phyloP scores from a whole-genome alignment of 2,329 filamentous ascomycete genomes.

The Aspergillus tanneri region DNA sequence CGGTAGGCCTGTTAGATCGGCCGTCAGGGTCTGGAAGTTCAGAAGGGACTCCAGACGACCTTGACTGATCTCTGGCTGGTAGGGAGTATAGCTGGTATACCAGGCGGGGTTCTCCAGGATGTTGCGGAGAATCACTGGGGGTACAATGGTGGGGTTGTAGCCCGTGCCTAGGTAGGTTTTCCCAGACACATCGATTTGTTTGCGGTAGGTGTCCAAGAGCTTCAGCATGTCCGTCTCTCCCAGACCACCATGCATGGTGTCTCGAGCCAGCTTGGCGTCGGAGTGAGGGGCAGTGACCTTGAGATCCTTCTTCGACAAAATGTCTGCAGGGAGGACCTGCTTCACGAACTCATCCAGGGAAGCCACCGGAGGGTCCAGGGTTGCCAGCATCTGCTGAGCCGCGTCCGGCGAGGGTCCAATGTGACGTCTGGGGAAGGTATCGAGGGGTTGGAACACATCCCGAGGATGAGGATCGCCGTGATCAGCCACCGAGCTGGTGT shows the following conservation, averaged over 20 bases:
- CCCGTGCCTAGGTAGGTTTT: conserved; percentile 77
- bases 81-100: conserved; percentile 98
- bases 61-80: conserved; percentile 96
- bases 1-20: conserved; percentile 79
- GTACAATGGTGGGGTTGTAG: conserved; percentile 83
- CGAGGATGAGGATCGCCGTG: conserved; percentile 57
- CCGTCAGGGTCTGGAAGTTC: conserved; percentile 93
- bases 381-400: conserved; percentile 74
- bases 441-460: conserved; percentile 48
- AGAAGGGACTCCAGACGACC: conserved; percentile 86
- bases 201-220: conserved; percentile 41
- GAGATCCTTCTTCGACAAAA: conserved; percentile 67
- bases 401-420: conserved; percentile 76
- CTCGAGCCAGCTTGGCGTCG: conserved; percentile 42
- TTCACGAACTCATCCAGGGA: conserved; percentile 79
- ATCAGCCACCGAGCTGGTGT: conserved; percentile 87
- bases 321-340: conserved; percentile 78
- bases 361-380: conserved; percentile 69
- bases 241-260: conserved; percentile 46
- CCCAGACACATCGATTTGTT: conserved; percentile 61
- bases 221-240: conserved; percentile 47
- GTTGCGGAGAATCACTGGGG: conserved; percentile 88
- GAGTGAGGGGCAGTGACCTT: conserved; percentile 53
- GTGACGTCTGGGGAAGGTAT: conserved; percentile 74
- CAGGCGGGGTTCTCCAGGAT: conserved; percentile 89